Evolutionary conservation across 2,329 filamentous ascomycete genomes (phyloP).

Genomic region (Fonsecaea multimorphosa): DNA sequence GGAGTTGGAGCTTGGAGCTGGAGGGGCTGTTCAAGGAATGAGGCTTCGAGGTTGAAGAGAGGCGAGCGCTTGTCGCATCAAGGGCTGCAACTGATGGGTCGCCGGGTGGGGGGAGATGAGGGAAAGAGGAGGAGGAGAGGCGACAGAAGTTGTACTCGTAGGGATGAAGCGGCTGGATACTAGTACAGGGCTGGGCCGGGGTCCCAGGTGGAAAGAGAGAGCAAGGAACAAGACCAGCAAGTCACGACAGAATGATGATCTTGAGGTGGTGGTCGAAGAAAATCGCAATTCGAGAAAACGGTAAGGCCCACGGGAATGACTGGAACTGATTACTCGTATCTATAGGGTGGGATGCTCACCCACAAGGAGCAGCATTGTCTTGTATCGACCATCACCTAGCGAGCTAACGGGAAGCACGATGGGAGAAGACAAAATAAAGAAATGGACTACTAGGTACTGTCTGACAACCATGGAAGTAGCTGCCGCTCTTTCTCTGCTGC

Average conservation of each 20-base stretch:
- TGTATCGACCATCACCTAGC: background rate
- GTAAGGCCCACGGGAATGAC: background rate
- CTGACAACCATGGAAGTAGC: background rate
- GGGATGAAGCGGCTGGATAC: slow-evolving; percentile 1
- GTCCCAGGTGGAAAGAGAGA: background rate
- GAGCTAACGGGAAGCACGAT: background rate
- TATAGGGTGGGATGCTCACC: background rate
- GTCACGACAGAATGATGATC: background rate
- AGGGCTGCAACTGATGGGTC: slow-evolving; percentile 1
- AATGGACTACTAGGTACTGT: background rate
- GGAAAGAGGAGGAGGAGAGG: background rate
- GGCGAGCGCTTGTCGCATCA: slow-evolving; percentile 29
- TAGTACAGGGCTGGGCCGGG: slow-evolving; percentile 6
- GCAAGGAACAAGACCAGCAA: background rate
- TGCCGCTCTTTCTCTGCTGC: background rate
- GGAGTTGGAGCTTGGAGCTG: slow-evolving; percentile 1
- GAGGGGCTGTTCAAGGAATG: slow-evolving; percentile 11
- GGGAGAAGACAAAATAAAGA: background rate
- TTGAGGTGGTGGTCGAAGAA: background rate
- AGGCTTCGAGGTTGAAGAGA: slow-evolving; percentile 2
- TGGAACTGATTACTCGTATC: background rate
- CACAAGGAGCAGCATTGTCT: background rate
- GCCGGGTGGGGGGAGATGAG: slow-evolving; percentile 11
- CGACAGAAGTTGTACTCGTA: slow-evolving; percentile 8
- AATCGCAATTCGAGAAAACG: background rate